A percentile compares a stretch with the other conserved stretches of the same genome.
phyloP scores from a whole-genome alignment of 306 rosid genomes.

The Cucumis melo region DNA sequence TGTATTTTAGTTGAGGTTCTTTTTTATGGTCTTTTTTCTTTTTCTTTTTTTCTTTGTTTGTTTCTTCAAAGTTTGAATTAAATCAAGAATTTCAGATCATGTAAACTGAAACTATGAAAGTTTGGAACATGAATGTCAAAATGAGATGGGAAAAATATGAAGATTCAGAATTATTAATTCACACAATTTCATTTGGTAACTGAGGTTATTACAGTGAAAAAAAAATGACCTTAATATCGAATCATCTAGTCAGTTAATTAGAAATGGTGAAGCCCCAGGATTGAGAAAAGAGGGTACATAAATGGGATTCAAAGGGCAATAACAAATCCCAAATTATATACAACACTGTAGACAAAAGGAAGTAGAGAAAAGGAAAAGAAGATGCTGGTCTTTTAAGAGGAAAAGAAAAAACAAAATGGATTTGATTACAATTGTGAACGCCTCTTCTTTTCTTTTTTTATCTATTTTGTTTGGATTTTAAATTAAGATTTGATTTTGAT shows the following conservation, averaged over 20 bases:
- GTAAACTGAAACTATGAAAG: no score
- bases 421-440: not conserved
- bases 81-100: not conserved
- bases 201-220: not conserved
- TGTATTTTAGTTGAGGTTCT: not conserved
- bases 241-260: not conserved
- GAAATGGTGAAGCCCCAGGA: not conserved
- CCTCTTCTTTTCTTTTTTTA: not conserved
- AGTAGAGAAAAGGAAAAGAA: not conserved
- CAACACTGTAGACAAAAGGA: not conserved
- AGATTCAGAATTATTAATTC: no score
- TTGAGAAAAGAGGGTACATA: not conserved
- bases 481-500: not conserved
- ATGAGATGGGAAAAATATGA: no score
- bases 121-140: no score
- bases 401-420: not conserved
- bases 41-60: no score
- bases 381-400: not conserved
- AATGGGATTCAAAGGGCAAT: not conserved
- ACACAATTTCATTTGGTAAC: no score
- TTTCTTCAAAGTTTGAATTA: not conserved
- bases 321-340: not conserved
- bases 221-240: not conserved
- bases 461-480: not conserved
- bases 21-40: not conserved